Evolutionary conservation across 129 eudicot genomes (phyloP), one percentile per base, ranked within the genome.

Genomic region (Solidago caesia): DNA sequence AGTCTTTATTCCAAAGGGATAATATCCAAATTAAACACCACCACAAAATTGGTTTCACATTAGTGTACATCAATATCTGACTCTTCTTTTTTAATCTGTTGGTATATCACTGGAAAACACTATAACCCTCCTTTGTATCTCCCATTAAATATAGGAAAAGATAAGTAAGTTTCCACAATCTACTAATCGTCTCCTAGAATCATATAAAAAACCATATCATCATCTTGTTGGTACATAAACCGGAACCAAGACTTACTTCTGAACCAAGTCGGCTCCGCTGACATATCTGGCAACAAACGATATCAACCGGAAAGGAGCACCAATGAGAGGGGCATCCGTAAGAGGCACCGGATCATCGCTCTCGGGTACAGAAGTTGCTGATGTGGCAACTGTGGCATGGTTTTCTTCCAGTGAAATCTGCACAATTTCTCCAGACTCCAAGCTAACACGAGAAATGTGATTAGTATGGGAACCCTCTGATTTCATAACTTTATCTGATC

Each of bases 251-350:
- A 61, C 58, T 55, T 55, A 46, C 75, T 85, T 78, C 77, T 78
- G 77, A 70, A 94, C 98, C 85, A 94, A 84, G 77, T 94, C 98
- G 71, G 97, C 97, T 45, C 98, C 98, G 73, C 97, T 94, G 64
- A 94, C 98, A 46, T 88, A 94, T 82, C 92, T 88, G 6, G 98
- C 93, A 51, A 91, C 72, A 78, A 86, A 90, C 5, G 99, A 94
- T 53, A 94, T 90, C 12, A 94, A 83, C 70, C 99, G 85, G 71
- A 90, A 94, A 2, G 99, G 97, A 53, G 98, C 98, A 75, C 98
- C 98, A 29, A 90, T 85, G 47, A 94, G 79, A 0, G 98, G 98
- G 47, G 98, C 92, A 57, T 94, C 96, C 4, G 88, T 77, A 46
- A 94, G 82, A 8, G 88, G 85, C 48, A 90, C 96, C 16, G 27